Percentiles rank a stretch among this genome's conserved stretches.
phyloP scores from a whole-genome alignment of 805 yeast genomes.

The Starmerella potacharoeniae region DNA sequence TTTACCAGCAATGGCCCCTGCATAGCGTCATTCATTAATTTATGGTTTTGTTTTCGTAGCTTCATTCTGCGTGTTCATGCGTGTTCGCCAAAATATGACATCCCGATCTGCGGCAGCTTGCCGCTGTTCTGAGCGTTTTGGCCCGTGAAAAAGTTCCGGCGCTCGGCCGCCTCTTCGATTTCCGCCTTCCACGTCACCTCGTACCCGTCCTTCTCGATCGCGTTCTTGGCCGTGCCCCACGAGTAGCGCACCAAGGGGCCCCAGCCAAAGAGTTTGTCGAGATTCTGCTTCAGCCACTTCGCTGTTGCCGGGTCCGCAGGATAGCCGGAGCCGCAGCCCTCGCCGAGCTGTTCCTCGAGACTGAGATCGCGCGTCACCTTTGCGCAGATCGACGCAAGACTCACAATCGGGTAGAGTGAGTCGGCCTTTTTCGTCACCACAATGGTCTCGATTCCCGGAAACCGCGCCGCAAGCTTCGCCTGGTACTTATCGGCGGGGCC shows the following conservation, averaged over 20 bases:
- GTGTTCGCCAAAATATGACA: slow-evolving; percentile 10
- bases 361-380: slow-evolving; percentile 84
- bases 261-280: slow-evolving; percentile 83
- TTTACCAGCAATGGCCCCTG: no score
- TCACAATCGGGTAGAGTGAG: slow-evolving; percentile 79
- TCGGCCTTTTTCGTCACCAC: slow-evolving; percentile 94
- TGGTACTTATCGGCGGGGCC: slow-evolving; percentile 89
- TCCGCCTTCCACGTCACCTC: slow-evolving; percentile 51
- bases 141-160: slow-evolving; percentile 1
- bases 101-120: slow-evolving; percentile 11
- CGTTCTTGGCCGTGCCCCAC: slow-evolving; percentile 86
- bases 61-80: neutral
- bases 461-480: slow-evolving; percentile 52
- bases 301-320: slow-evolving; percentile 86
- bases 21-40: no score
- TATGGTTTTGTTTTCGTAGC: no score
- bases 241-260: slow-evolving; percentile 63
- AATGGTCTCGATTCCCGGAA: slow-evolving; percentile 52
- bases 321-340: slow-evolving; percentile 77
- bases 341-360: slow-evolving; percentile 29
- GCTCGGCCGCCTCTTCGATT: slow-evolving; percentile 23
- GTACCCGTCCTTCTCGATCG: slow-evolving; percentile 44
- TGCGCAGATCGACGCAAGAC: slow-evolving; percentile 91
- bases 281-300: slow-evolving; percentile 53
- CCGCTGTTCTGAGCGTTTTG: neutral